phyloP scores from a whole-genome alignment of 306 rosid genomes.

The Prinsepia uniflora region DNA sequence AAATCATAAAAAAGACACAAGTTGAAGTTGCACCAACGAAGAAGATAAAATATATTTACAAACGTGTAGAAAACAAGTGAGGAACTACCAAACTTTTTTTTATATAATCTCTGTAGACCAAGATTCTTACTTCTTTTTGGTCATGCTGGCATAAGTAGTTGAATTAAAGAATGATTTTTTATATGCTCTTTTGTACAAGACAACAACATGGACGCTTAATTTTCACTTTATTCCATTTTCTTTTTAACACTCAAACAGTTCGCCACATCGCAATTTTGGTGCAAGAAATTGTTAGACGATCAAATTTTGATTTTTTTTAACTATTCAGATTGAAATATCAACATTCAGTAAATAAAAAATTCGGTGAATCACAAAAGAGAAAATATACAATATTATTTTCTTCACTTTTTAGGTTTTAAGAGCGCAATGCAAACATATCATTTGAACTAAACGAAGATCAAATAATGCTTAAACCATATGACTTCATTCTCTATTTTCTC shows the following conservation, averaged over 20 bases:
- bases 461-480: no score
- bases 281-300: no score
- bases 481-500: background rate
- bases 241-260: background rate
- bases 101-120: slow-evolving; percentile 6
- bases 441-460: no score
- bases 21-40: slow-evolving; percentile 5
- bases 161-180: slow-evolving; percentile 2
- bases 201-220: background rate
- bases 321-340: no score
- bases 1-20: slow-evolving; percentile 8
- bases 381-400: no score
- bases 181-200: background rate
- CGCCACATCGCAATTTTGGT: background rate
- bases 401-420: no score
- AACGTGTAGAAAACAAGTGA: background rate
- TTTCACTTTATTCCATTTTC: background rate
- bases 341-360: no score
- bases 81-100: slow-evolving; percentile 1
- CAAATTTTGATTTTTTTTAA: no score
- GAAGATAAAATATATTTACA: slow-evolving; percentile 9
- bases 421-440: no score
- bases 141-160: slow-evolving; percentile 24
- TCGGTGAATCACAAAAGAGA: no score
- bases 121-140: slow-evolving; percentile 14